These are phyloP conservation scores for Sporothrix inflata DNA, from an alignment of 2,329 filamentous ascomycete species.

Conservation along the genomic window DNA sequence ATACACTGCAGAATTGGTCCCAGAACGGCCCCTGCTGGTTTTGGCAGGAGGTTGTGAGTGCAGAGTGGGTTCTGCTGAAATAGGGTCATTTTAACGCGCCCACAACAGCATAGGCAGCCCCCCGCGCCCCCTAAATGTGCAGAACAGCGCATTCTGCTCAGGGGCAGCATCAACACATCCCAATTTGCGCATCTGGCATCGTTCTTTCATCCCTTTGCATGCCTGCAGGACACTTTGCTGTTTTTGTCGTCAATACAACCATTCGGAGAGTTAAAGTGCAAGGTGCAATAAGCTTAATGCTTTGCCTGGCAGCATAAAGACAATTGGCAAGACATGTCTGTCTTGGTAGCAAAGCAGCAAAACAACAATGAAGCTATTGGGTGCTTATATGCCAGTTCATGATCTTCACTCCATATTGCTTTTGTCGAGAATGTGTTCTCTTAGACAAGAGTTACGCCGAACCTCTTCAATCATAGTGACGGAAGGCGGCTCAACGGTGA, in stretches of 20 bases:
- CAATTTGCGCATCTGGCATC: slow-evolving; percentile 9
- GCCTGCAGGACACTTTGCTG: not conserved
- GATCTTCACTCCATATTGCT: no score
- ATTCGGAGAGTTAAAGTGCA: slow-evolving; percentile 20
- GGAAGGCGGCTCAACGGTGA: not conserved
- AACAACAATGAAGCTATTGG: not conserved
- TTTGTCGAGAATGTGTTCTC: no score
- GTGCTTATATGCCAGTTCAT: not conserved
- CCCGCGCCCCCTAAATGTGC: not conserved
- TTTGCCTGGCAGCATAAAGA: not conserved
- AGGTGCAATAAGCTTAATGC: not conserved
- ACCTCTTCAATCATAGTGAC: not conserved
- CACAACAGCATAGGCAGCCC: not conserved
- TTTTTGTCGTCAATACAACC: slow-evolving; percentile 19
- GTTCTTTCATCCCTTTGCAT: slow-evolving; percentile 1
- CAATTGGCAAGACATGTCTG: not conserved
- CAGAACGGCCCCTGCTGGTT: not conserved
- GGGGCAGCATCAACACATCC: slow-evolving; percentile 12
- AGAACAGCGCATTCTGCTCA: not conserved
- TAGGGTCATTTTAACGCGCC: slow-evolving; percentile 9
- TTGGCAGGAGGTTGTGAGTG: not conserved
- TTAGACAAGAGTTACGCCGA: not conserved
- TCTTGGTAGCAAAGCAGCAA: not conserved
- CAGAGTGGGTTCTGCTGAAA: slow-evolving; percentile 4
- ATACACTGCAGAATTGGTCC: not conserved